These are phyloP conservation scores for Leccinum imitatum DNA, from an alignment of 768 basidiomycete species.

Conservation along the genomic window DNA sequence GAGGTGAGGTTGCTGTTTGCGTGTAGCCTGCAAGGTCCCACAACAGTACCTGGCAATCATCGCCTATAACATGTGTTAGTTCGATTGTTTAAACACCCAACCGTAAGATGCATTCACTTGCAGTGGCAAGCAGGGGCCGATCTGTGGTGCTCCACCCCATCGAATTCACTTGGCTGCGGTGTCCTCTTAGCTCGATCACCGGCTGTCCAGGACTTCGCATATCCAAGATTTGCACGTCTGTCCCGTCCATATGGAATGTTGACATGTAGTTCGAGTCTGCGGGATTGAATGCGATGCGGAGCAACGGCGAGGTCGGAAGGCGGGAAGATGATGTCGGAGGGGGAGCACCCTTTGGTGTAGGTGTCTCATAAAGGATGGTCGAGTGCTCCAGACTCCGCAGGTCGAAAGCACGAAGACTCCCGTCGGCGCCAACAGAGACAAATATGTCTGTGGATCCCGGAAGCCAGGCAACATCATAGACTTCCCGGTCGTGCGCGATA, in stretches of 20 bases:
- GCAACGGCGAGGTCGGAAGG: constrained; percentile 75
- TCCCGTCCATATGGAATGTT: constrained; percentile 92
- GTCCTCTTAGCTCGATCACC: constrained; percentile 86
- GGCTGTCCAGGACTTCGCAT: constrained; percentile 97
- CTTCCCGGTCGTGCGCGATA: constrained; percentile 94
- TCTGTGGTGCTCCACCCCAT: constrained; percentile 89
- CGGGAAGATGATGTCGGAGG: constrained; percentile 59
- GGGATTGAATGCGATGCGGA: constrained; percentile 90
- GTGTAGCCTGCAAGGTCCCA: constrained; percentile 82
- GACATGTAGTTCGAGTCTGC: constrained; percentile 94
- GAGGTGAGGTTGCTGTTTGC: constrained; percentile 62
- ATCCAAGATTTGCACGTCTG: constrained; percentile 89
- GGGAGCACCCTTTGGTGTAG: constrained; percentile 70
- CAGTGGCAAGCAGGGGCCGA: constrained; percentile 82
- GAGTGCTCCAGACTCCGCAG: constrained; percentile 95
- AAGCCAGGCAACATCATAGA: constrained; percentile 98
- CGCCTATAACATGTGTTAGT: constrained; percentile 49
- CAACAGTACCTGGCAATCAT: constrained; percentile 90
- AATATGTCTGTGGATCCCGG: constrained; percentile 96
- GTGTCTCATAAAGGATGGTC: constrained; percentile 95
- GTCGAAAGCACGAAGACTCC: constrained; percentile 94
- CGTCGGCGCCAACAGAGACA: constrained; percentile 97
- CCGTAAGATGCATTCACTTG: constrained; percentile 52
- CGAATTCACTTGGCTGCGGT: constrained; percentile 79
- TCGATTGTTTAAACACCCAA: background rate